Base-by-base conservation (phyloP, 176 grass and related monocot species). In the Eragrostis nindensis region DNA sequence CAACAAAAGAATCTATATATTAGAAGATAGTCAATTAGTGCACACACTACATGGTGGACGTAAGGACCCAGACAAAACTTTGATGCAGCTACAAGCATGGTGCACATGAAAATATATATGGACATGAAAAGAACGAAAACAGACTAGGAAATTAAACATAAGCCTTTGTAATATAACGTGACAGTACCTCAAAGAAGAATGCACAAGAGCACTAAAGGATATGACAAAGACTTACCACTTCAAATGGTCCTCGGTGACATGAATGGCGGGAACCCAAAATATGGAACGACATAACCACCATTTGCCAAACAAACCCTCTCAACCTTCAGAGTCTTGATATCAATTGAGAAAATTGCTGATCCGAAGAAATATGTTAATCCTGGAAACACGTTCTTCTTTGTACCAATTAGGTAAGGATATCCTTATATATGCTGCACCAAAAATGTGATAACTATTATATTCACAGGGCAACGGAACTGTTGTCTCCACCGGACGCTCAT, bases 301-400 rank as follows among this genome's bases (percentile, higher is more conserved):
- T 7, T n/a, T 68, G 1, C 22, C 19, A 1, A 11, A 13, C 21
- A 44, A 8, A 44, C 66, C 11, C 66, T 68, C 38, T 44, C 66
- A 68, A 44, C 10, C 66, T 68, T 9, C 38, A 68, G 22, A 21
- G 66, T 68, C 66, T 68, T 21, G 19, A 44, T 44, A 11, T 68
- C 21, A 44, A 68, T 8, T 1, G 66, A 39, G 30, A 66, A 39
- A 10, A 4, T 18, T 21, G 2, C 18, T 5, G 12, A 62, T 5
- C 4, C 32, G 32, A 36, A 36, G 32, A 36, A 36, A 36, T 36
- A 36, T 36, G 1, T 4, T 36, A 36, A 2, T 0, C 27, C 0
- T 6, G 5, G 22, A 0, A 17, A 0, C 0, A 0, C 32, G 32
- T 36, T 1, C 6, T 39, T 10, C 11, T 40, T 32, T 11, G 1